phyloP scores from a whole-genome alignment of 2,329 filamentous ascomycete genomes.

The Xylaria sp. region DNA sequence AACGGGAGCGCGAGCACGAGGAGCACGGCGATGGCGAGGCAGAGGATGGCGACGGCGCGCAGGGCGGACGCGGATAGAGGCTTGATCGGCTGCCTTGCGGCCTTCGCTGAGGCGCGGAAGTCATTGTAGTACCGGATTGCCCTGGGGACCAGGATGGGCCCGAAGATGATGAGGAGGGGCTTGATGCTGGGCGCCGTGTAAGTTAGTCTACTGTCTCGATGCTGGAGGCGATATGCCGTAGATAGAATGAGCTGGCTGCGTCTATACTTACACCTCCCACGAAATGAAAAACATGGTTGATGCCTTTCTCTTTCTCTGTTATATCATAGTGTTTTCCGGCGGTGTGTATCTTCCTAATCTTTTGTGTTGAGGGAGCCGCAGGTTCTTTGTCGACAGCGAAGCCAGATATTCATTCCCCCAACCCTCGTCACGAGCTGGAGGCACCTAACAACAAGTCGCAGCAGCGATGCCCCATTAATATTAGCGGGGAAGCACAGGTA shows the following conservation, averaged over 20 bases:
- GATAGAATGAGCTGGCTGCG: not conserved
- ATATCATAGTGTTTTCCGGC: not conserved
- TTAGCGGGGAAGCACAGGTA: too few relatives aligned
- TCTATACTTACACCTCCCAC: slow-evolving; percentile 54
- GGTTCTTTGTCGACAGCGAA: not conserved
- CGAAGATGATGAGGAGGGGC: slow-evolving; percentile 66
- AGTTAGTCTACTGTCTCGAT: not conserved
- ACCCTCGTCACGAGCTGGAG: not conserved
- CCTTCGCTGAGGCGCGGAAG: slow-evolving; percentile 49
- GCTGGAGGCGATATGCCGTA: not conserved
- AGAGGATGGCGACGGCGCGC: slow-evolving; percentile 66
- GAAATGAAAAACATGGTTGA: slow-evolving; percentile 46
- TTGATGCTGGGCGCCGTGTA: slow-evolving; percentile 51
- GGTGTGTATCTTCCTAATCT: not conserved
- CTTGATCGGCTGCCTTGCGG: slow-evolving; percentile 56
- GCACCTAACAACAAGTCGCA: too few relatives aligned
- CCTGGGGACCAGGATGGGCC: slow-evolving; percentile 73
- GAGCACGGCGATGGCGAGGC: slow-evolving; percentile 56
- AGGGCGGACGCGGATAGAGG: slow-evolving; percentile 59
- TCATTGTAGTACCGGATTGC: slow-evolving; percentile 68
- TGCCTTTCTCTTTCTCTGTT: slow-evolving; percentile 5
- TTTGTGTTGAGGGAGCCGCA: not conserved
- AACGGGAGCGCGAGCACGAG: slow-evolving; percentile 66
- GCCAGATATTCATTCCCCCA: slow-evolving; percentile 4
- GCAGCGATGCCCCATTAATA: too few relatives aligned